Conservation (phyloP, 306 rosid species). For the Lathyrus tuberosus region DNA sequence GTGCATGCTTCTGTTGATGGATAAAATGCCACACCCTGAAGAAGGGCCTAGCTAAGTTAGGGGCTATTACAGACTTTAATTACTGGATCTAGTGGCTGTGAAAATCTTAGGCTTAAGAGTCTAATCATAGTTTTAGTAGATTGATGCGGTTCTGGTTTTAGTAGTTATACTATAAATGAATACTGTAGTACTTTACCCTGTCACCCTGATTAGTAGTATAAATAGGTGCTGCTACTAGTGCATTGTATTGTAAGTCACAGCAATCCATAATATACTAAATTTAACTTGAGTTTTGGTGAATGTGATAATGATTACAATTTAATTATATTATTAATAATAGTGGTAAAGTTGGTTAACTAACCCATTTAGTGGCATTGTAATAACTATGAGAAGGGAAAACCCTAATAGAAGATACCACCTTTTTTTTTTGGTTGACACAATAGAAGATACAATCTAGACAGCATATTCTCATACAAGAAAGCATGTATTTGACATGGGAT, state of each 20-base stretch:
- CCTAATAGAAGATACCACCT: too few relatives aligned
- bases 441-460: background rate
- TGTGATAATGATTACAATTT: background rate
- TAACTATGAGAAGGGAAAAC: background rate
- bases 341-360: background rate
- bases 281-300: background rate
- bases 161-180: background rate
- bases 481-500: background rate
- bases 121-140: background rate
- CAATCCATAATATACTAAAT: background rate
- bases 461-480: background rate
- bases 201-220: background rate
- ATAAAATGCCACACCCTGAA: slow-evolving; percentile 4
- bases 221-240: slow-evolving; percentile 3
- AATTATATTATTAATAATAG: background rate
- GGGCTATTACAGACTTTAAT: background rate
- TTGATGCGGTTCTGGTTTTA: slow-evolving; percentile 1
- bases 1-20: background rate
- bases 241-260: background rate
- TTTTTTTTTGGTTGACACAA: too few relatives aligned
- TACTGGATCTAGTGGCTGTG: background rate
- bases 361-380: background rate
- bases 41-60: background rate
- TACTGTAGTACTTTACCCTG: slow-evolving; percentile 5
- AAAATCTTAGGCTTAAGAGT: background rate